Percentiles rank a stretch among this genome's conserved stretches.
Conservation (phyloP, 73 alveolate species). For the Paramecium biaurelia region DNA sequence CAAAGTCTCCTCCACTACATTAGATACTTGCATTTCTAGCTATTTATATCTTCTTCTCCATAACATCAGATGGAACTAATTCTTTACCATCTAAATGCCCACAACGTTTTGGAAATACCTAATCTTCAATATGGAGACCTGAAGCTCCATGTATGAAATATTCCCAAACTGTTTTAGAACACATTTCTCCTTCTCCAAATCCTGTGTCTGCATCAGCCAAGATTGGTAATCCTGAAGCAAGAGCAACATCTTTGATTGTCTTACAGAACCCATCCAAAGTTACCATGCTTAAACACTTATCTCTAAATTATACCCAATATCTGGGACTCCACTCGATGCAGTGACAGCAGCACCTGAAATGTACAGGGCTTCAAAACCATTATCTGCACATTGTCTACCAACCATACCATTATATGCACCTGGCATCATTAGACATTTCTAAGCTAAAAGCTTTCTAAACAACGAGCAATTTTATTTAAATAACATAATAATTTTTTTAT, state of each 20-base stretch:
- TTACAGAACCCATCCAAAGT: conserved; percentile 76
- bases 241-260: conserved; percentile 67
- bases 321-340: conserved; percentile 93
- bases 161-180: conserved; percentile 89
- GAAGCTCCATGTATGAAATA: conserved; percentile 89
- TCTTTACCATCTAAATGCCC: conserved; percentile 95
- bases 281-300: conserved; percentile 24
- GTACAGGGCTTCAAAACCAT: conserved; percentile 83
- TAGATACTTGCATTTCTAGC: conserved; percentile 76
- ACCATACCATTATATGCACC: conserved; percentile 94
- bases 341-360: conserved; percentile 94
- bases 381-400: conserved; percentile 77
- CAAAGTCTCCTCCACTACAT: conserved; percentile 89
- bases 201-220: conserved; percentile 98
- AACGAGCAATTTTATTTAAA: conserved; percentile 46
- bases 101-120: conserved; percentile 93
- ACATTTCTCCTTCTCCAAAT: conserved; percentile 91
- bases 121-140: conserved; percentile 90
- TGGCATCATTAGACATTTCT: conserved; percentile 75
- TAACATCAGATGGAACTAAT: conserved; percentile 72
- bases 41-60: conserved; percentile 71
- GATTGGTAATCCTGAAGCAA: conserved; percentile 81
- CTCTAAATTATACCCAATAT: conserved; percentile 73
- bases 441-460: conserved; percentile 48
- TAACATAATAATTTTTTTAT: not conserved